Percentiles rank a stretch among this genome's conserved stretches.
Conservation (phyloP, 2,329 filamentous ascomycete genomes). For the Verticillium albo-atrum region DNA sequence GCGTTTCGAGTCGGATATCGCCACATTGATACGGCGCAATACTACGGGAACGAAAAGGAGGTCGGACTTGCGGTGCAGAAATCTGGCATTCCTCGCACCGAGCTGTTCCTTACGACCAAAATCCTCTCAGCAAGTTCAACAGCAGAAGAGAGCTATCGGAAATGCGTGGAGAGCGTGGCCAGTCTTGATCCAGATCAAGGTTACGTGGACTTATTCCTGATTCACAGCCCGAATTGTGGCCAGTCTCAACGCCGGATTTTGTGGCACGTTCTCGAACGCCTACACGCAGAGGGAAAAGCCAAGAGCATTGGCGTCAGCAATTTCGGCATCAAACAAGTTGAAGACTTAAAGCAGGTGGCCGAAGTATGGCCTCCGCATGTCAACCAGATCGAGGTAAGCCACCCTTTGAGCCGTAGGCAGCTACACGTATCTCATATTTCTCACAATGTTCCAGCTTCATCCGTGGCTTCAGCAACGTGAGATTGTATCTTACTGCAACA, state of each 20-base stretch:
- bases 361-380: conserved; percentile 65
- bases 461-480: conserved; percentile 59
- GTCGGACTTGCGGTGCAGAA: conserved; percentile 51
- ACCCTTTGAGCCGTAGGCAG: not conserved
- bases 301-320: conserved; percentile 71
- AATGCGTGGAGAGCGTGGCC: conserved; percentile 55
- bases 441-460: conserved; percentile 42
- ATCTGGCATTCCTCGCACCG: conserved; percentile 49
- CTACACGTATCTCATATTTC: not conserved
- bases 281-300: conserved; percentile 54
- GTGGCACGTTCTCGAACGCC: conserved; percentile 62
- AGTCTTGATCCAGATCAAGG: conserved; percentile 51
- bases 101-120: conserved; percentile 70
- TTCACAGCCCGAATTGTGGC: conserved; percentile 55
- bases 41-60: conserved; percentile 63
- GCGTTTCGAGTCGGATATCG: conserved; percentile 57
- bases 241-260: conserved; percentile 49
- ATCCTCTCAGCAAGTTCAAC: conserved; percentile 51
- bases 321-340: conserved; percentile 62
- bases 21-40: conserved; percentile 59
- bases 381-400: conserved; percentile 58
- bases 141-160: conserved; percentile 55
- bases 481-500: conserved; percentile 57
- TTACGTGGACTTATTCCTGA: conserved; percentile 68
- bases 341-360: conserved; percentile 63